Percentiles rank a stretch among this genome's conserved stretches.
Conservation (phyloP, 352 stramenopile genomes). For the Globisporangium paddicum region DNA sequence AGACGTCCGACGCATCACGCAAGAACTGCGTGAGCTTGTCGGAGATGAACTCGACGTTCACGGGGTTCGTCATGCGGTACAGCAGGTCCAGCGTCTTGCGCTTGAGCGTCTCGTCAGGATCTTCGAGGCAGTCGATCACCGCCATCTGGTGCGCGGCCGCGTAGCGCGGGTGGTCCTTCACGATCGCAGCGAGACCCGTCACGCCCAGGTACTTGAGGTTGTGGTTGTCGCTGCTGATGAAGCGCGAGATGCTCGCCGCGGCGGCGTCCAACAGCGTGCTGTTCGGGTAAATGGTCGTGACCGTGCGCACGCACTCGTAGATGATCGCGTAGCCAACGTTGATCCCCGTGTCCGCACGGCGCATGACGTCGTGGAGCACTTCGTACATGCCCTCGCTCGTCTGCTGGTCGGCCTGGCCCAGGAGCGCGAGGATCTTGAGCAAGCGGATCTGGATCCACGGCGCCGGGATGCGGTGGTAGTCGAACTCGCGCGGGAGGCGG, state of each 20-base stretch:
- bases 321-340: constrained; percentile 99
- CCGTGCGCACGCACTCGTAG: constrained; percentile 98
- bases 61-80: constrained; percentile 99
- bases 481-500: constrained; percentile 96
- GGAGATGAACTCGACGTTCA: constrained; percentile 99
- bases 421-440: constrained; percentile 94
- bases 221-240: constrained; percentile 94
- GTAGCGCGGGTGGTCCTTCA: constrained; percentile 95
- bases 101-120: constrained; percentile 99
- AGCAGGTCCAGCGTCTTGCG: constrained; percentile 97
- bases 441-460: constrained; percentile 99
- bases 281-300: constrained; percentile 99
- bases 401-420: constrained; percentile 93
- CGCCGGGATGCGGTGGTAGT: constrained; percentile 99
- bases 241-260: constrained; percentile 90
- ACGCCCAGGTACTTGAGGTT: constrained; percentile 99
- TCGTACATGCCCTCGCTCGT: constrained; percentile 99
- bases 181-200: constrained; percentile 98
- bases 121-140: constrained; percentile 99
- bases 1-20: constrained; percentile 95
- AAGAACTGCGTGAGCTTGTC: constrained; percentile 98
- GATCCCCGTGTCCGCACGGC: constrained; percentile 97
- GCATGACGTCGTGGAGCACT: constrained; percentile 98
- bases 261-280: constrained; percentile 94
- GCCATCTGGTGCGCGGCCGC: constrained; percentile 99